Base-by-base conservation (phyloP, 345 rosid genomes). In the Murraya koenigii region DNA sequence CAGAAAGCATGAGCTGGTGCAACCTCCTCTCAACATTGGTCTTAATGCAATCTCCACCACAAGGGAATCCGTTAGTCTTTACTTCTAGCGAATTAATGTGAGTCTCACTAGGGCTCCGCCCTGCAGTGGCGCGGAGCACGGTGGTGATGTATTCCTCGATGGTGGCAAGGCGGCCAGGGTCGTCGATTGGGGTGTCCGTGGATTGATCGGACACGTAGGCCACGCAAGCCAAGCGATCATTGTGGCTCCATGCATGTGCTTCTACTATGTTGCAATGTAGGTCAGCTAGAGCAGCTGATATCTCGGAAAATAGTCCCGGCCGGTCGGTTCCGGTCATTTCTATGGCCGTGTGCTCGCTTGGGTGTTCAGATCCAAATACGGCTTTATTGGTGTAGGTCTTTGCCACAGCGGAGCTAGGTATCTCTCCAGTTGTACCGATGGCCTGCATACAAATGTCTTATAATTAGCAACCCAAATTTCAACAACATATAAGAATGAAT, bases 191-290 rank as follows among this genome's bases (percentile, higher is more conserved):
- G n/a, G 78, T 55, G 47, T 83, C 79, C 4, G 89, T 87, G 6
- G 78, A 69, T 62, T 85, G 88, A 28, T 93, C 94, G 22, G 91
- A 84, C 47, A 93, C 83, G 60, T 87, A 88, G 39, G 88, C 91
- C 7, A 93, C 87, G 61, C 93, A 90, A 2, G 98, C 98, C 3
- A 89, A 69, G 19, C 90, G 85, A 17, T 85, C 84, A 10, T 93
- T 93, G 83, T 93, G 98, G 80, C 89, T 93, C 98, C 98, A 93
- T 4, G 92, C 91, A 8, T 93, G 92, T 30, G 93, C 96, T 77
- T 91, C 91, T 1, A 93, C 78, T 2, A 93, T 80, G 65, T 89
- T 90, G 83, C 96, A 91, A 5, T 81, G 86, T 7, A 93, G 88
- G 58, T 90, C 88, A 0, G 88, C 87, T 2, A 93, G 81, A 13